These are phyloP conservation scores for Curvularia sp. DNA, from an alignment of 2,329 filamentous ascomycete genomes.

Conservation along the genomic window DNA sequence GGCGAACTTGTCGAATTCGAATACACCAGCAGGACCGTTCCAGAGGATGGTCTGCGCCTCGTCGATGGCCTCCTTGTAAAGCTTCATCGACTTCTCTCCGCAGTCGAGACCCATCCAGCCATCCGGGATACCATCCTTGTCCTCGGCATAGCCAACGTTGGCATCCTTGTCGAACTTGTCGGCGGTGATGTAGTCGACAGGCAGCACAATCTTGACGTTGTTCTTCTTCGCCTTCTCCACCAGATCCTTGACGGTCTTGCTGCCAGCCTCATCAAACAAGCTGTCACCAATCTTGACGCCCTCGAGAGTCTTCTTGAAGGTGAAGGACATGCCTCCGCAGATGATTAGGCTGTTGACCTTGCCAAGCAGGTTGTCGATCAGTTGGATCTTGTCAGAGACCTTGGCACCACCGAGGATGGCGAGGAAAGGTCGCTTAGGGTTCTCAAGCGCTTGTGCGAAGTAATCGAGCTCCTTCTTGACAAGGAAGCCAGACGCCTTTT, in stretches of 20 bases:
- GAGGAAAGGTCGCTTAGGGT: slow-evolving; percentile 92
- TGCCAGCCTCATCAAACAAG: slow-evolving; percentile 91
- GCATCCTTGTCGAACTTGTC: slow-evolving; percentile 94
- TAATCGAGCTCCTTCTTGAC: slow-evolving; percentile 99
- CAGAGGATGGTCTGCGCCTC: slow-evolving; percentile 96
- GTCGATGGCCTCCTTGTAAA: slow-evolving; percentile 86
- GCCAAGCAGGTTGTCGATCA: slow-evolving; percentile 97
- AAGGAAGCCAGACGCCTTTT: slow-evolving; percentile 97
- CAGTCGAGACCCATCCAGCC: slow-evolving; percentile 99
- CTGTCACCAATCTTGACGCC: slow-evolving; percentile 86
- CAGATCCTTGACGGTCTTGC: slow-evolving; percentile 87
- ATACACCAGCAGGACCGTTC: slow-evolving; percentile 97
- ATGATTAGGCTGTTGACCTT: slow-evolving; percentile 98
- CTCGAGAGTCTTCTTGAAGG: slow-evolving; percentile 99
- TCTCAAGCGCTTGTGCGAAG: slow-evolving; percentile 96
- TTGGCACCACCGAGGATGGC: slow-evolving; percentile 98
- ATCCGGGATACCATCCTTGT: slow-evolving; percentile 88
- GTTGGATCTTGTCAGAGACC: slow-evolving; percentile 99
- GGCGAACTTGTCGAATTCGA: slow-evolving; percentile 95
- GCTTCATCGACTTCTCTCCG: slow-evolving; percentile 84
- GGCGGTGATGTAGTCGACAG: slow-evolving; percentile 93
- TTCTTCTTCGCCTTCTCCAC: slow-evolving; percentile 97
- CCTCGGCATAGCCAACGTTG: slow-evolving; percentile 79
- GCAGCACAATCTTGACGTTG: slow-evolving; percentile 92
- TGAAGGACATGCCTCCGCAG: slow-evolving; percentile 98